These are phyloP conservation scores for Fusarium sp. DNA, from an alignment of 2,329 filamentous ascomycete genomes.

Conservation along the genomic window DNA sequence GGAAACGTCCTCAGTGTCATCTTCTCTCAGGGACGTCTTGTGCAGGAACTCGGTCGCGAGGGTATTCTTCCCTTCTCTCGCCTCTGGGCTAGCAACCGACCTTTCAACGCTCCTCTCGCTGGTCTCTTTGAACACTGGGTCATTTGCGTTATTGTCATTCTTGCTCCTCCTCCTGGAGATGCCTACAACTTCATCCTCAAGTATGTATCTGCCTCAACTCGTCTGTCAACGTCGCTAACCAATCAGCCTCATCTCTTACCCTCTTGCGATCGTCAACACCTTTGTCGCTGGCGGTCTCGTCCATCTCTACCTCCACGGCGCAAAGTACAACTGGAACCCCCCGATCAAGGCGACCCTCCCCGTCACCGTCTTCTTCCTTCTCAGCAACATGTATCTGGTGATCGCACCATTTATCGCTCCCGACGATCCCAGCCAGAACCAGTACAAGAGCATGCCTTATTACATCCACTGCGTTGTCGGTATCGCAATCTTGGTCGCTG, in stretches of 20 bases:
- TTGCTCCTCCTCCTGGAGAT: constrained; percentile 73
- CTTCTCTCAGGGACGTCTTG: constrained; percentile 73
- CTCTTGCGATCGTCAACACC: constrained; percentile 66
- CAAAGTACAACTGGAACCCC: constrained; percentile 60
- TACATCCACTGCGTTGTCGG: constrained; percentile 67
- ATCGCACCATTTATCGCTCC: constrained; percentile 68
- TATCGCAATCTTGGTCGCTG: constrained; percentile 61
- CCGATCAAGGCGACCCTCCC: constrained; percentile 64
- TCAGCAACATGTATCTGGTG: constrained; percentile 69
- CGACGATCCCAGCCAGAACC: constrained; percentile 56
- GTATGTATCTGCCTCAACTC: constrained; percentile 43
- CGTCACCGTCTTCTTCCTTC: constrained; percentile 66
- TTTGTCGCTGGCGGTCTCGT: constrained; percentile 64
- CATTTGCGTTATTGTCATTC: constrained; percentile 71
- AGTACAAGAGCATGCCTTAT: constrained; percentile 65
- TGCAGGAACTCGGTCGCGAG: constrained; percentile 73
- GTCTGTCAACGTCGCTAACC: not conserved
- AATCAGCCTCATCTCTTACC: constrained; percentile 69
- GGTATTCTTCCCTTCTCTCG: constrained; percentile 71
- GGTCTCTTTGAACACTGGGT: constrained; percentile 72
- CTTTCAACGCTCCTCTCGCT: constrained; percentile 69
- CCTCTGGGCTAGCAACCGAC: constrained; percentile 71
- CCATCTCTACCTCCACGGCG: constrained; percentile 61
- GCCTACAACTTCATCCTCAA: constrained; percentile 72
- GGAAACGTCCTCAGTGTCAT: constrained; percentile 75